phyloP scores from a whole-genome alignment of 352 stramenopile genomes.

The Lagenidium sp. region DNA sequence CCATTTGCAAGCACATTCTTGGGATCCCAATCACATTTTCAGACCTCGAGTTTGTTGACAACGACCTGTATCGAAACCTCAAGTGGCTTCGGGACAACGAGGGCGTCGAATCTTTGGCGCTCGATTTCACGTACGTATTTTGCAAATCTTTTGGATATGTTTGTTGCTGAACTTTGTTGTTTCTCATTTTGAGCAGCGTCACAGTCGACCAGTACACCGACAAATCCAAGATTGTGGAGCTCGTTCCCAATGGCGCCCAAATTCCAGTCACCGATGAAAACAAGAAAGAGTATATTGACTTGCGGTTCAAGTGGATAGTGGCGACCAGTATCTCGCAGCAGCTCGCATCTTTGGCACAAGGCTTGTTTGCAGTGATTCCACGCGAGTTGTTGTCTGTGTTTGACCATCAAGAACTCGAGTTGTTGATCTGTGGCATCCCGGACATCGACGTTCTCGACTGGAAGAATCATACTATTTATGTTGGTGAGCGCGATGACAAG shows the following conservation, averaged over 20 bases:
- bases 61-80: conserved; percentile 81
- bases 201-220: conserved; percentile 64
- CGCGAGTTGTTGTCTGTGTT: conserved; percentile 93
- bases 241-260: conserved; percentile 92
- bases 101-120: conserved; percentile 62
- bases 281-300: conserved; percentile 95
- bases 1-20: conserved; percentile 87
- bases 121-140: conserved; percentile 73
- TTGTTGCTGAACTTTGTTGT: background rate
- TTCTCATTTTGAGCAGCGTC: conserved; percentile 21
- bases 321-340: conserved; percentile 74
- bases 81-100: conserved; percentile 79
- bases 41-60: conserved; percentile 87
- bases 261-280: conserved; percentile 95
- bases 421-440: conserved; percentile 97
- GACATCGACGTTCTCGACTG: conserved; percentile 96
- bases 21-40: conserved; percentile 87
- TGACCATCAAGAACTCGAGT: conserved; percentile 95
- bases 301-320: conserved; percentile 85
- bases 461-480: conserved; percentile 96
- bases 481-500: conserved; percentile 73
- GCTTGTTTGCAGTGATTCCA: conserved; percentile 96
- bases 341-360: conserved; percentile 92
- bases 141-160: background rate
- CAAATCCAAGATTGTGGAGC: conserved; percentile 87